Base-by-base conservation (phyloP, 2,329 filamentous ascomycete genomes). In the Claviceps capensis region DNA sequence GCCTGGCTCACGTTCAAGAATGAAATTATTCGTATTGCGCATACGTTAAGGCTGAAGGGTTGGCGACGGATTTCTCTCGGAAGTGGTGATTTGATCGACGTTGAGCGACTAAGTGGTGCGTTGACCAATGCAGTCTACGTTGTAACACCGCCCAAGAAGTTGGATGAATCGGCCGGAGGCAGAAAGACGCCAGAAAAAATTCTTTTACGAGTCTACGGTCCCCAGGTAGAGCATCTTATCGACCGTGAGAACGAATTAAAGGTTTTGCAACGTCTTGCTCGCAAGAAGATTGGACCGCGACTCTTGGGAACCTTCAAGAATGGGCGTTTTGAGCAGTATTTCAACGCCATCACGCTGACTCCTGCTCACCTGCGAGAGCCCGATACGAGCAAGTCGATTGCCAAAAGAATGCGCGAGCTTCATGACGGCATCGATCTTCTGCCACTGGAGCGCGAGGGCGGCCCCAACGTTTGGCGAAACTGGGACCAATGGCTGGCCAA, bases 101-200 rank as follows among this genome's bases (percentile, higher is more conserved):
- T 93, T 5, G 78, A 86, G 66, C 78, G 87, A 48, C 73, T 94
- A 30, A 96, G 91, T 65, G 93, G 93, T 55, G 93, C 93, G 8
- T 70, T 98, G 58, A 98, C 93, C 19, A 98, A 98, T 64, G 89
- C 91, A 11, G 90, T 98, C 38, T 98, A 97, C 63, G 89, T 95
- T 49, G 89, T 97, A 22, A 85, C 82, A 1, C 90, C 91, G 1
- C 90, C 91, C 0, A 72, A 78, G 41, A 74, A 85, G 38, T 59
- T 89, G 11, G 55, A 60, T 61, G 51, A 65, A 34, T 34, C 30
- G 57, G 26, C 60, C 50, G 70, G 57, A 11, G 66, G 70, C 49
- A 76, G 69, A 60, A 76, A 70, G 56, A 63, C 59, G 22, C 78
- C 78, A 0, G 65, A 69, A 3, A 95, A 95, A 66, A 73, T 98